Percentiles rank a stretch among this genome's conserved stretches.
These are phyloP conservation scores for Aureobasidium sp. DNA, from an alignment of 2,329 filamentous ascomycete species.

Conservation along the genomic window DNA sequence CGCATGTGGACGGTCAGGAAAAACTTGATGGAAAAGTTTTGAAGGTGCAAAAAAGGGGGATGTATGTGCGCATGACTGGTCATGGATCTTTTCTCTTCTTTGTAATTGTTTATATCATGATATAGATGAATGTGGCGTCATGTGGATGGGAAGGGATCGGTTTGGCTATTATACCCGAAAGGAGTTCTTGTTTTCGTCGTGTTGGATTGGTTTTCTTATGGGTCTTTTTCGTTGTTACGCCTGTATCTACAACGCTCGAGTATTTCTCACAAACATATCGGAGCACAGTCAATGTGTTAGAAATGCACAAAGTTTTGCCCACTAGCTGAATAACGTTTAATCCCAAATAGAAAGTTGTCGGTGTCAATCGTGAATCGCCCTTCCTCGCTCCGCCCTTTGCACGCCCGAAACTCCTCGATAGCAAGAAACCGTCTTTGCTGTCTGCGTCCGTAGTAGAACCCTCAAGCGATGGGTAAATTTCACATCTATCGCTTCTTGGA, in stretches of 20 bases:
- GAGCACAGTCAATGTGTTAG: neutral
- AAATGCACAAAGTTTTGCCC: neutral
- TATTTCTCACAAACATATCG: neutral
- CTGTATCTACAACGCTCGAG: neutral
- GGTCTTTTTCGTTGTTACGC: neutral
- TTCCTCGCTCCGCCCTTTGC: constrained; percentile 2
- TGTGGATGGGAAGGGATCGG: no score
- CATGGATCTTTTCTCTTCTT: no score
- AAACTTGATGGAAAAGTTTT: constrained; percentile 78
- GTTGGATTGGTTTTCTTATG: neutral
- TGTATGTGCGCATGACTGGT: no score
- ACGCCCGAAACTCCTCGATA: constrained; percentile 13
- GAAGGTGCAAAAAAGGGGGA: neutral
- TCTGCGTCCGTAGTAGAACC: no score
- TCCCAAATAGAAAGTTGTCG: neutral
- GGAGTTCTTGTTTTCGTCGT: no score
- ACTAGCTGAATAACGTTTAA: neutral
- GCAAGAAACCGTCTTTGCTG: neutral
- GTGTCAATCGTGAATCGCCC: neutral
- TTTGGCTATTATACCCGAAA: no score
- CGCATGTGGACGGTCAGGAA: constrained; percentile 90
- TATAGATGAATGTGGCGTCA: no score
- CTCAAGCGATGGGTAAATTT: neutral
- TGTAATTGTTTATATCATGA: no score
- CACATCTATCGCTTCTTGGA: constrained; percentile 47